Base-by-base conservation (phyloP, 768 basidiomycete species). In the Pleurotus sapidus region DNA sequence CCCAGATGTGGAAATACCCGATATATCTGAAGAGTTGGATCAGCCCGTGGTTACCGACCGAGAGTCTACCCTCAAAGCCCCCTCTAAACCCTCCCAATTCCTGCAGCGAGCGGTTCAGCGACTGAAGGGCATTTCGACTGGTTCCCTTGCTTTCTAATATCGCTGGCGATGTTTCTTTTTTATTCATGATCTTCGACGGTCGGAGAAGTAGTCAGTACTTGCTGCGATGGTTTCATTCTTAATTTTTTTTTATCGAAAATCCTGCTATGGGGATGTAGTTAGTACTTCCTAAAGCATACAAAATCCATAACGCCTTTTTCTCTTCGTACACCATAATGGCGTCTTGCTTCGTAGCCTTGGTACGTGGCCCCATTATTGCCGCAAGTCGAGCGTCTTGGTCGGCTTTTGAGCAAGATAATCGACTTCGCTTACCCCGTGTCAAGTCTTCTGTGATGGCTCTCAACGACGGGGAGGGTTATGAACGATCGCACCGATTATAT, bases 1-100 rank as follows among this genome's bases (percentile, higher is more conserved):
- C 48, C 76, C 76, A 38, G 67, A 69, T 37, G 66, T 76, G 46
- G 76, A 75, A 34, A 72, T 80, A 55, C 75, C 76, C 39, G 80
- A 78, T 47, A 68, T 80, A 8, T 61, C 70, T 12, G 74, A 73
- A 45, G 77, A 70, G 39, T 65, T 77, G 23, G 72, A 67, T 47
- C 64, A 70, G 56, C 56, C 68, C 3, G 61, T 63, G 45, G 59
- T 59, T 39, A 42, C 27, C 37, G 40, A 57, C 25, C 27, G 42
- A 27, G 18, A 53, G 38, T 14, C 24, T 40, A 40, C 37, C 14
- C 40, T 23, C 34, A 67, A 64, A 47, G 64, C 65, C 49, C 61
- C 61, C 61, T 67, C 71, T 23, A 63, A 61, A 42, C 61, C 63
- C 50, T 67, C 63, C 38, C 70, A 70, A 42, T 59, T 78, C 27